phyloP scores from a whole-genome alignment of 78 protist genomes.

The Paulinella micropora region DNA sequence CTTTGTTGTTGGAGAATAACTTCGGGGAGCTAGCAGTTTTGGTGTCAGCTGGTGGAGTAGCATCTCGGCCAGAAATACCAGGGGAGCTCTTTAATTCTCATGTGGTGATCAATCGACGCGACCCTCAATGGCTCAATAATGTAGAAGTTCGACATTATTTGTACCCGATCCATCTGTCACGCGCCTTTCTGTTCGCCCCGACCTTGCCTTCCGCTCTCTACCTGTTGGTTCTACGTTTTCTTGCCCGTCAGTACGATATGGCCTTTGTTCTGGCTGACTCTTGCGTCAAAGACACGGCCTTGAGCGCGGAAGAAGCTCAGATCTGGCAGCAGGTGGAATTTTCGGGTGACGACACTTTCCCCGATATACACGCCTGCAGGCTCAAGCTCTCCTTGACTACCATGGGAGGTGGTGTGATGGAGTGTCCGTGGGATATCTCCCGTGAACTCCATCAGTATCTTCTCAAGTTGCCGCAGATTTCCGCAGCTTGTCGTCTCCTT shows the following conservation, averaged over 20 bases:
- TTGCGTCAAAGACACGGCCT: slow-evolving; percentile 27
- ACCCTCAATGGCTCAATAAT: not conserved
- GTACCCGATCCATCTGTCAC: slow-evolving; percentile 35
- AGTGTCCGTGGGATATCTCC: slow-evolving; percentile 6
- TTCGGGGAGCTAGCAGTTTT: slow-evolving; percentile 15
- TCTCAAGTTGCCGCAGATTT: not conserved
- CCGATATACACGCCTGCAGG: slow-evolving; percentile 42
- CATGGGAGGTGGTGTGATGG: not conserved
- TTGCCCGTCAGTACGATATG: slow-evolving; percentile 22
- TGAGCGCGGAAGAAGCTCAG: slow-evolving; percentile 7
- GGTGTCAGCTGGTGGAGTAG: slow-evolving; percentile 18
- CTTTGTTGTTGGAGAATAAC: not conserved
- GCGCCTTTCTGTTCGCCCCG: slow-evolving; percentile 19
- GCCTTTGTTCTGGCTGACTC: slow-evolving; percentile 15
- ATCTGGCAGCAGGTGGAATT: not conserved
- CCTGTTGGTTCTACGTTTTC: slow-evolving; percentile 31
- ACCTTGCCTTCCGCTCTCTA: slow-evolving; percentile 39
- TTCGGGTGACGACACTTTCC: slow-evolving; percentile 20
- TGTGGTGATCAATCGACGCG: not conserved
- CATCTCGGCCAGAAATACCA: no score
- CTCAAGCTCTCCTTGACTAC: slow-evolving; percentile 29
- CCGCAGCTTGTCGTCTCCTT: slow-evolving; percentile 35
- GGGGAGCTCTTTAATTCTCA: no score
- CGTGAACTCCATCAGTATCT: slow-evolving; percentile 11
- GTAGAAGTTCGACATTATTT: slow-evolving; percentile 20